phyloP scores from a whole-genome alignment of 768 basidiomycete species.

The Chalciporus piperatus region DNA sequence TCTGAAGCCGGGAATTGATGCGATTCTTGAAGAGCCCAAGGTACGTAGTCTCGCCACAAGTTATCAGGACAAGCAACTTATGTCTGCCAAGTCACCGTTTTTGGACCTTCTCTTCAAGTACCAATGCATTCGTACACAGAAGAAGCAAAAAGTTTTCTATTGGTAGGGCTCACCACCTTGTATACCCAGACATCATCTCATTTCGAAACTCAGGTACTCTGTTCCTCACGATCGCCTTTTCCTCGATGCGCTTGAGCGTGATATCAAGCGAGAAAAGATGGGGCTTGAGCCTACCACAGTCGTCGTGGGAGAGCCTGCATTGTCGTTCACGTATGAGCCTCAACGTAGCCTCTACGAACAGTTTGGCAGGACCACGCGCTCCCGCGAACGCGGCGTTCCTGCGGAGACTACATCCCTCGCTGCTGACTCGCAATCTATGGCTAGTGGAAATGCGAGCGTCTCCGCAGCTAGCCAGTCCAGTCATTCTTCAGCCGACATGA shows the following conservation, averaged over 20 bases:
- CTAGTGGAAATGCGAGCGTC: slow-evolving; percentile 12
- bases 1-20: slow-evolving; percentile 90
- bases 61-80: not conserved
- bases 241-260: slow-evolving; percentile 93
- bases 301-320: slow-evolving; percentile 75
- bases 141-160: slow-evolving; percentile 99
- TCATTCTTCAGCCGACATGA: slow-evolving; percentile 2
- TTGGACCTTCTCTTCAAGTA: slow-evolving; percentile 93
- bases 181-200: not conserved
- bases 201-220: slow-evolving; percentile 66
- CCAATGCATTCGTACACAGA: slow-evolving; percentile 95
- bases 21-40: slow-evolving; percentile 95
- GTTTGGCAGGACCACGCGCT: slow-evolving; percentile 52
- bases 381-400: slow-evolving; percentile 35
- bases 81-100: slow-evolving; percentile 69
- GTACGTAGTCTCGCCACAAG: slow-evolving; percentile 40
- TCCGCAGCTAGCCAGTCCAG: slow-evolving; percentile 5
- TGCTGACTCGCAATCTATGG: slow-evolving; percentile 3
- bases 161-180: slow-evolving; percentile 55
- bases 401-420: slow-evolving; percentile 32
- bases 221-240: slow-evolving; percentile 97
- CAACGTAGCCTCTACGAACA: slow-evolving; percentile 87
- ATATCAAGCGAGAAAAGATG: slow-evolving; percentile 93
- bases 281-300: slow-evolving; percentile 82
- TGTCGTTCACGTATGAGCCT: slow-evolving; percentile 86